Evolutionary conservation across 73 alveolate genomes (phyloP), one percentile per base, ranked within the genome.

Genomic region (Uronychia setigera): DNA sequence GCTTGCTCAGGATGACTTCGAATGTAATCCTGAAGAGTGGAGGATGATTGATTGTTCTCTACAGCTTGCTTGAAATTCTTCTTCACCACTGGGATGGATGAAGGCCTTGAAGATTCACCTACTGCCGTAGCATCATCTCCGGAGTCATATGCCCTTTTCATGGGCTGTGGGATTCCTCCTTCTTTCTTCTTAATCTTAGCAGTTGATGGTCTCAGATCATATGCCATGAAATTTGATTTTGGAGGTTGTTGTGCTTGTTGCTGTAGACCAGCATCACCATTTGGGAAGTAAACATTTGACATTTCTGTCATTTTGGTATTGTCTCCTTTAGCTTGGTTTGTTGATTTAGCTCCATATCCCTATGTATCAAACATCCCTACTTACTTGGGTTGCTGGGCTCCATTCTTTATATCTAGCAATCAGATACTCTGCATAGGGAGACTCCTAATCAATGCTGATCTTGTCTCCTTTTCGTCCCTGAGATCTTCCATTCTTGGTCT

Each of bases 341-440:
- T 46, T 46, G 67, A 5, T 46, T 19, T 46, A 11, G n/a, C 19
- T 5, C 19, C 67, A 46, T 46, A 5, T 11, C 19, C 67, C 67
- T 46, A 46, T 5, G 19, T 11, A 46, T 46, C 19, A 46, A 46
- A 19, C n/a, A n/a, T 5, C 67, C 67, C 19, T 11, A 19, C 67
- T 46, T 46, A 46, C 67, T 11, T 46, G 67, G 19, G 5, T 5
- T 5, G 5, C 67, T 46, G 92, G 92, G 19, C 75, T 31, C 92
- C 92, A 85, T 31, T 85, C 92, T 29, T 84, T 77, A 76, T 78
- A 85, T 79, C 92, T 85, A 1, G 92, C 92, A 1, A 80, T 81
- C 26, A 85, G 83, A 31, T 85, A 85, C 82, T 85, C 92, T n/a
- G 92, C 92, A 85, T 85, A 85, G 25, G 92, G 92, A 32, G 92